phyloP scores from a whole-genome alignment of 148 eudicot species.

The Vaccinium vitisidaea region DNA sequence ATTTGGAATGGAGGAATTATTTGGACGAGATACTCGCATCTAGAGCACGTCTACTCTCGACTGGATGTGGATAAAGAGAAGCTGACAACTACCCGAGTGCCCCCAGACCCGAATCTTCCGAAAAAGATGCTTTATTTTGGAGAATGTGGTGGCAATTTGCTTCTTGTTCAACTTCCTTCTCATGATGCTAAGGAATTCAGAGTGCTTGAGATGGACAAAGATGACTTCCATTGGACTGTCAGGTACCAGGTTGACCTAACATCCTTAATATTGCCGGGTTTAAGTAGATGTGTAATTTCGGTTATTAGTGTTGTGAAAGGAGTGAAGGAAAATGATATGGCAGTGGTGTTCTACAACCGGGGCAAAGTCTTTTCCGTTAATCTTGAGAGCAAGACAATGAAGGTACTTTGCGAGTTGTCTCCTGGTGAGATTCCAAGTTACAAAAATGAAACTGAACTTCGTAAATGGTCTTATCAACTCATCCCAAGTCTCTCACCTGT shows the following conservation, averaged over 20 bases:
- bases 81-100: not conserved
- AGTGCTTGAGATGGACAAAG: not conserved
- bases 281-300: too few species aligned
- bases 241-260: not conserved
- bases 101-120: not conserved
- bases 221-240: not conserved
- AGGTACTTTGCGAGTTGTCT: not conserved
- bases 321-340: not conserved
- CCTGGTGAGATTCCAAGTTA: too few species aligned
- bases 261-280: not conserved
- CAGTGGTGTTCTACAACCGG: not conserved
- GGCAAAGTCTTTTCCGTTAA: too few species aligned
- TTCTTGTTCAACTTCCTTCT: not conserved
- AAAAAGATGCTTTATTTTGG: too few species aligned
- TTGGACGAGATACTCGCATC: too few species aligned
- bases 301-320: not conserved
- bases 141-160: too few species aligned
- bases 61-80: not conserved
- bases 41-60: too few species aligned
- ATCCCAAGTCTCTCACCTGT: not conserved
- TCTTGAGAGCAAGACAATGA: too few species aligned
- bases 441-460: too few species aligned
- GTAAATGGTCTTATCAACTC: not conserved
- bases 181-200: not conserved
- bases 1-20: too few species aligned